phyloP scores from a whole-genome alignment of 2,329 filamentous ascomycete genomes.

The Plectosphaerella cucumerina region DNA sequence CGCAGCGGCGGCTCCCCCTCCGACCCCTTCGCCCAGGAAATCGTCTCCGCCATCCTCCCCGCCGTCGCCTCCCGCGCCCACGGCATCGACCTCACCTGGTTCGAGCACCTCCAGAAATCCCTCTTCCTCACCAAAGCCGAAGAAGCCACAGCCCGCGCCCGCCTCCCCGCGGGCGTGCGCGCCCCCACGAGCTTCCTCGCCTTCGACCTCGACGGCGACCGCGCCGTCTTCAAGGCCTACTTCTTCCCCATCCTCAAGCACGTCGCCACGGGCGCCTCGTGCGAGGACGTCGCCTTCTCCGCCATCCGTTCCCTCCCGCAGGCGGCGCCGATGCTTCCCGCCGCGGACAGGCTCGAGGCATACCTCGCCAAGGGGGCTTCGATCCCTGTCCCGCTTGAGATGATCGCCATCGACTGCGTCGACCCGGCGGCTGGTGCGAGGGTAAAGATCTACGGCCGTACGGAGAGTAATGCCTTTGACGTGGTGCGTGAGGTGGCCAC shows the following conservation, averaged over 20 bases:
- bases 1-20: constrained; percentile 7
- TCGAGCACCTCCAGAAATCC: constrained; percentile 14
- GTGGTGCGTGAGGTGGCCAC: constrained; percentile 18
- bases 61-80: constrained; percentile 6
- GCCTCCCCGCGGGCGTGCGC: constrained; percentile 12
- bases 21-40: constrained; percentile 11
- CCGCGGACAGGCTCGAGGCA: constrained; percentile 13
- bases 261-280: constrained; percentile 14
- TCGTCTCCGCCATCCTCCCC: constrained; percentile 9
- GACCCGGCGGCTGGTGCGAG: constrained; percentile 17
- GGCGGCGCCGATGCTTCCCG: constrained; percentile 11
- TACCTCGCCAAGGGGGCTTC: constrained; percentile 13
- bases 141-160: constrained; percentile 4
- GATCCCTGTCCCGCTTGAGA: constrained; percentile 16
- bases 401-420: constrained; percentile 21
- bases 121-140: constrained; percentile 16
- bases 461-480: constrained; percentile 17
- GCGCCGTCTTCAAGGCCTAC: constrained; percentile 17
- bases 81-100: constrained; percentile 13
- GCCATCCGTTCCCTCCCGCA: constrained; percentile 16
- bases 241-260: constrained; percentile 20
- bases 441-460: constrained; percentile 20
- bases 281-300: constrained; percentile 15
- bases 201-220: constrained; percentile 17
- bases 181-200: constrained; percentile 19